These are phyloP conservation scores for Pestalotiopsis sp. DNA, from an alignment of 2,329 filamentous ascomycete species.

Conservation along the genomic window DNA sequence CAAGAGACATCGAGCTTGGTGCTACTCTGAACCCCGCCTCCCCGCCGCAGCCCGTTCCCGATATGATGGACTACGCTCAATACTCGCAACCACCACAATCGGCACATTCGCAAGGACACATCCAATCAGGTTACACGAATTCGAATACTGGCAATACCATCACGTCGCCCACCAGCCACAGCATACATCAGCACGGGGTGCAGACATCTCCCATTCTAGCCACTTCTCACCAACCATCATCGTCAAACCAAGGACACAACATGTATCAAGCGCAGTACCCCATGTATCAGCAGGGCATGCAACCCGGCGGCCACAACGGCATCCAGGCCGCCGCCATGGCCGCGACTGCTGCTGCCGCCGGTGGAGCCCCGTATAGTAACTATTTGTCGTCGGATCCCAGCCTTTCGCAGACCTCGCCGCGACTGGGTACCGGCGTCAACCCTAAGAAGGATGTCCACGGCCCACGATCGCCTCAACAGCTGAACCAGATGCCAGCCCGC, in stretches of 20 bases:
- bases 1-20: conserved; percentile 28
- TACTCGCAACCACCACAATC: conserved; percentile 70
- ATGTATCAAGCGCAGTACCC: conserved; percentile 80
- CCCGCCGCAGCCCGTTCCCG: conserved; percentile 29
- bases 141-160: conserved; percentile 59
- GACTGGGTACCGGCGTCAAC: conserved; percentile 62
- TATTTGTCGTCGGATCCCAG: conserved; percentile 71
- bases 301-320: conserved; percentile 73
- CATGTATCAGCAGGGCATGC: conserved; percentile 72
- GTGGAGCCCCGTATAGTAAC: conserved; percentile 66
- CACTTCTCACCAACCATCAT: conserved; percentile 70
- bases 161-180: conserved; percentile 72
- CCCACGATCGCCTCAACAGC: conserved; percentile 75
- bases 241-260: conserved; percentile 67
- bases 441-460: conserved; percentile 71
- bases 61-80: conserved; percentile 73
- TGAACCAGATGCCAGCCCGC: conserved; percentile 63
- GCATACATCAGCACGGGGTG: conserved; percentile 64
- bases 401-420: conserved; percentile 71
- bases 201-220: conserved; percentile 80
- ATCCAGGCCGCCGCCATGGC: conserved; percentile 93
- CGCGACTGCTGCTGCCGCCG: conserved; percentile 85
- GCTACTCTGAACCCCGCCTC: conserved; percentile 29
- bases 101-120: conserved; percentile 58
- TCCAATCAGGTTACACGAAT: conserved; percentile 62